Conservation (phyloP, 306 rosid genomes). For the Gastrolobium bilobum region DNA sequence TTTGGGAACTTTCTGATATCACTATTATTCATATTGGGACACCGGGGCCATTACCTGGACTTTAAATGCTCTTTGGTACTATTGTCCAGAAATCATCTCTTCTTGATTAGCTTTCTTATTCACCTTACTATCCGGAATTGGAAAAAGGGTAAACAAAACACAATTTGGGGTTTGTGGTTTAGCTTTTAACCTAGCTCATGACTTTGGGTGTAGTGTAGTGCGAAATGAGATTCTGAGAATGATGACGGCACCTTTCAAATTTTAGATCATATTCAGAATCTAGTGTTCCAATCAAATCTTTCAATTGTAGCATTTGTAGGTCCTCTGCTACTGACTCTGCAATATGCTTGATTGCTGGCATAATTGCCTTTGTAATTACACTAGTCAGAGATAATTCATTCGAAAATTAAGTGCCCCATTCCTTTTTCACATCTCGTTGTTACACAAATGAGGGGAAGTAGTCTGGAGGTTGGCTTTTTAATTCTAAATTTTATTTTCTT, state of each 20-base stretch:
- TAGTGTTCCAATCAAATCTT: neutral
- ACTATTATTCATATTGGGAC: conserved; percentile 14
- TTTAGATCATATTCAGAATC: conserved; percentile 7
- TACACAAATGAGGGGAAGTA: neutral
- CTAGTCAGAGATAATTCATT: neutral
- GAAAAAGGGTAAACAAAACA: conserved; percentile 5
- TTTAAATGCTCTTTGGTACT: neutral
- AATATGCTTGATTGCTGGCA: neutral
- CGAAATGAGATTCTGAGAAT: neutral
- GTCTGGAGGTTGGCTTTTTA: conserved; percentile 14
- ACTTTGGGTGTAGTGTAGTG: conserved; percentile 4
- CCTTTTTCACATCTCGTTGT: neutral
- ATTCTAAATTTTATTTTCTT: conserved; percentile 26
- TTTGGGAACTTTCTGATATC: conserved; percentile 1
- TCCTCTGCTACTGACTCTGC: neutral
- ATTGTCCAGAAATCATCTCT: conserved; percentile 3
- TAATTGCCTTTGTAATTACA: neutral
- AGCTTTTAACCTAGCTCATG: conserved; percentile 12
- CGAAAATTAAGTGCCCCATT: neutral
- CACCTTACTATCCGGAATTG: conserved; percentile 1
- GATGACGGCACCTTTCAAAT: neutral
- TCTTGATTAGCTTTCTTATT: neutral
- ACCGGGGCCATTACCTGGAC: neutral
- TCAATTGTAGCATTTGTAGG: conserved; percentile 1
- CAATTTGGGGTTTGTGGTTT: conserved; percentile 29